A percentile compares a stretch with the other conserved stretches of the same genome.
Evolutionary conservation across 2,329 filamentous ascomycete genomes (phyloP).

Genomic region (Aspergillus ochraceoroseus): DNA sequence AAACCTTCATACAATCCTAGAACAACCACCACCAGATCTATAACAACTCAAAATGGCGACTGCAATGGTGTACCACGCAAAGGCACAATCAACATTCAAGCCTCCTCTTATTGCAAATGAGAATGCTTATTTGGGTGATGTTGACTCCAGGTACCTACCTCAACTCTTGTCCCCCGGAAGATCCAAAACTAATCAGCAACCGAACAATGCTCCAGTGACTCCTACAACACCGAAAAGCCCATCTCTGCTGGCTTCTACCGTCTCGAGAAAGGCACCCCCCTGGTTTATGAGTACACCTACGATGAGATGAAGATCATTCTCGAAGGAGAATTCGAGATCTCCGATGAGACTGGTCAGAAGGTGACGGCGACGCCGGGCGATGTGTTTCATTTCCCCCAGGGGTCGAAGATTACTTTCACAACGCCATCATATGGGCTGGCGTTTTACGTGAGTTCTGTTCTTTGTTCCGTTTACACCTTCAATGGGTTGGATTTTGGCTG

Average conservation of each 20-base stretch:
- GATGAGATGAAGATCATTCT: constrained; percentile 71
- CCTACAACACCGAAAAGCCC: constrained; percentile 54
- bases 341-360: constrained; percentile 57
- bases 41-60: constrained; percentile 34
- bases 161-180: too few relatives aligned
- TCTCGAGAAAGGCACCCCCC: constrained; percentile 61
- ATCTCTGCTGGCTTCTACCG: constrained; percentile 63
- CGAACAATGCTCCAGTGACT: constrained; percentile 49
- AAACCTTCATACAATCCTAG: not conserved
- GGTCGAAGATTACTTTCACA: constrained; percentile 61
- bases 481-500: constrained; percentile 1
- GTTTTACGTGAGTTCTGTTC: constrained; percentile 47
- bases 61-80: constrained; percentile 51
- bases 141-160: constrained; percentile 54
- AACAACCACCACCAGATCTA: too few relatives aligned
- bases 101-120: constrained; percentile 63
- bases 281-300: constrained; percentile 65
- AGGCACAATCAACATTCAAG: constrained; percentile 58
- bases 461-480: not conserved
- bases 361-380: constrained; percentile 59
- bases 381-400: constrained; percentile 65
- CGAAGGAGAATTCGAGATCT: constrained; percentile 62
- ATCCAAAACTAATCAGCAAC: too few relatives aligned
- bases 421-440: constrained; percentile 58
- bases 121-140: constrained; percentile 63